Conservation (phyloP, 148 eudicot species). For the Vaccinium darrowii region DNA sequence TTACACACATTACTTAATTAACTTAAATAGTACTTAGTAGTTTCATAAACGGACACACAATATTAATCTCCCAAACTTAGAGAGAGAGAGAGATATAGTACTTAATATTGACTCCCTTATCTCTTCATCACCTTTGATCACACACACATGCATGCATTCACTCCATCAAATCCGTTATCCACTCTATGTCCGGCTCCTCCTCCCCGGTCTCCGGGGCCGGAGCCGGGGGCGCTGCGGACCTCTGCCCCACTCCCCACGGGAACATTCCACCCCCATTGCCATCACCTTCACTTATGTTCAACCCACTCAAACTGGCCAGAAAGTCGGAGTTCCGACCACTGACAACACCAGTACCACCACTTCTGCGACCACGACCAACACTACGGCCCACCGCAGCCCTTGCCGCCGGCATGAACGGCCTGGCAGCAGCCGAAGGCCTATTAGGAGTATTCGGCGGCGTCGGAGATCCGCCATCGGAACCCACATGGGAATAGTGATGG, state of each 20-base stretch:
- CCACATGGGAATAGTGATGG: background rate
- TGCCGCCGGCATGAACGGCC: background rate
- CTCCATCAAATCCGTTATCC: background rate
- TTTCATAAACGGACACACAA: background rate
- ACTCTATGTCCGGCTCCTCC: background rate
- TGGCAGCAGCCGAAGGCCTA: no score
- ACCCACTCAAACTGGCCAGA: conserved; percentile 11
- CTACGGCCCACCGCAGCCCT: background rate
- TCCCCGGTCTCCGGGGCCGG: background rate
- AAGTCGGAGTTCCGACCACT: background rate
- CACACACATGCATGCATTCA: background rate
- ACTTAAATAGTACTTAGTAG: background rate
- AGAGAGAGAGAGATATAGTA: background rate
- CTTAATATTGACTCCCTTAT: background rate
- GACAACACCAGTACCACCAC: background rate
- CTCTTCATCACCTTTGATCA: background rate
- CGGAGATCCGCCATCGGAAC: background rate
- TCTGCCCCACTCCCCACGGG: background rate
- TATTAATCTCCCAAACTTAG: background rate
- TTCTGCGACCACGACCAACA: background rate
- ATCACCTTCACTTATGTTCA: background rate
- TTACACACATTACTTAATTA: background rate
- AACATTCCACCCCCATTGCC: background rate
- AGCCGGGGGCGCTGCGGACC: background rate
- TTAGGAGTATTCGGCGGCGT: background rate